Conservation (phyloP, 2,329 filamentous ascomycete genomes). For the Aureobasidium uvarum region DNA sequence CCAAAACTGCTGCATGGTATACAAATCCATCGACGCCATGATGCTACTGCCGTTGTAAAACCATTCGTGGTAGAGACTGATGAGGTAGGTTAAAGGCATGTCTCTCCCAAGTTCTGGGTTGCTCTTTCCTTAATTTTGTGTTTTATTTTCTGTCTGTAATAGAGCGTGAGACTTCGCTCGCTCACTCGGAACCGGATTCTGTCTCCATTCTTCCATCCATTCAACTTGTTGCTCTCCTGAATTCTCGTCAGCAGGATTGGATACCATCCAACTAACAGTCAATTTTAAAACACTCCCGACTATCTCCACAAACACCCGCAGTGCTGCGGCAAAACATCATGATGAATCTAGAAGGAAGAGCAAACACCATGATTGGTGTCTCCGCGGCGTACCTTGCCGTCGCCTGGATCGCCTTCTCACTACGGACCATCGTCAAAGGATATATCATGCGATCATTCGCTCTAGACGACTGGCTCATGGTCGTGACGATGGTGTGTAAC, state of each 20-base stretch:
- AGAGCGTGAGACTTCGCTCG: background rate
- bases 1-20: background rate
- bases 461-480: constrained; percentile 18
- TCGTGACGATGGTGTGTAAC: constrained; percentile 10
- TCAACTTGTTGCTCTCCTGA: background rate
- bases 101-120: background rate
- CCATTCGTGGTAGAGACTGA: background rate
- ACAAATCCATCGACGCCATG: constrained; percentile 1
- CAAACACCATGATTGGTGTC: constrained; percentile 18
- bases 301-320: too few relatives aligned
- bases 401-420: constrained; percentile 15
- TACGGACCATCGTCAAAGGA: constrained; percentile 5
- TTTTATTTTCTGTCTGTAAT: background rate
- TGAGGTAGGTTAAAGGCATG: constrained; percentile 7
- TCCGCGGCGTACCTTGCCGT: background rate
- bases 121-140: background rate
- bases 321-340: background rate
- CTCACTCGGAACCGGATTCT: background rate
- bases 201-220: background rate
- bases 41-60: constrained; percentile 11
- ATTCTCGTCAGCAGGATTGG: background rate
- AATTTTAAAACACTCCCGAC: too few relatives aligned
- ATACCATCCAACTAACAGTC: background rate
- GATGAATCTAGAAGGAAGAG: background rate
- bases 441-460: constrained; percentile 13